Evolutionary conservation across 495 filamentous ascomycete genomes (phyloP).

Genomic region (Daldinia grandis): DNA sequence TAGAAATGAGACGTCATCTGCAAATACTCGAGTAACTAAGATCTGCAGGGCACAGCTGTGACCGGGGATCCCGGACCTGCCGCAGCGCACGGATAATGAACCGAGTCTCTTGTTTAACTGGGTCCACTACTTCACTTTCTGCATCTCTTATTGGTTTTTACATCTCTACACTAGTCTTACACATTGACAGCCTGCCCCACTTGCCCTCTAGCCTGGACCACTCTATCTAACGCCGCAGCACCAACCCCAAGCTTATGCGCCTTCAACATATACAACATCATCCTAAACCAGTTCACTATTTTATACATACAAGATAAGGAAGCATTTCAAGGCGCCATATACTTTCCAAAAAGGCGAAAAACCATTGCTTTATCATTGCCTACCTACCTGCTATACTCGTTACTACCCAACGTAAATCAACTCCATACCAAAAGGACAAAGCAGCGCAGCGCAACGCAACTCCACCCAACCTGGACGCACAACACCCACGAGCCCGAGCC

Average conservation of each 20-base stretch:
- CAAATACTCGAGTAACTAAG: slow-evolving; percentile 2
- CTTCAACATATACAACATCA: slow-evolving; percentile 17
- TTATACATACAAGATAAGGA: neutral
- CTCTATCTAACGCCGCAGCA: slow-evolving; percentile 13
- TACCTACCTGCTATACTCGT: too few species aligned
- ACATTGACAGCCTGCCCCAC: slow-evolving; percentile 15
- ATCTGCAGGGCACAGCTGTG: slow-evolving; percentile 27
- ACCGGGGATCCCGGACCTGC: slow-evolving; percentile 23
- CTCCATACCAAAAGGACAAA: neutral
- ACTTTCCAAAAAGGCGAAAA: neutral
- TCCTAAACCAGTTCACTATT: neutral
- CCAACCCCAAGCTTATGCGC: slow-evolving; percentile 12
- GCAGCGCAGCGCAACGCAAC: slow-evolving; percentile 4
- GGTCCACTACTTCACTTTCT: neutral
- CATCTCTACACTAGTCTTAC: neutral
- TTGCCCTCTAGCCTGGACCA: slow-evolving; percentile 1
- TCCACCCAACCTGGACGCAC: neutral
- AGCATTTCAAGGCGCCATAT: neutral
- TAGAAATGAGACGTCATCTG: slow-evolving; percentile 14
- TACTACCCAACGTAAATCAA: neutral
- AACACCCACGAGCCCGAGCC: slow-evolving; percentile 5
- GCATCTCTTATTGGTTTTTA: slow-evolving; percentile 2
- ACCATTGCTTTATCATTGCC: too few species aligned
- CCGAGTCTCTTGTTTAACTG: neutral
- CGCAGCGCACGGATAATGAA: slow-evolving; percentile 10